Evolutionary conservation across 352 stramenopile genomes (phyloP).

Genomic region (Phytophthora quininea): DNA sequence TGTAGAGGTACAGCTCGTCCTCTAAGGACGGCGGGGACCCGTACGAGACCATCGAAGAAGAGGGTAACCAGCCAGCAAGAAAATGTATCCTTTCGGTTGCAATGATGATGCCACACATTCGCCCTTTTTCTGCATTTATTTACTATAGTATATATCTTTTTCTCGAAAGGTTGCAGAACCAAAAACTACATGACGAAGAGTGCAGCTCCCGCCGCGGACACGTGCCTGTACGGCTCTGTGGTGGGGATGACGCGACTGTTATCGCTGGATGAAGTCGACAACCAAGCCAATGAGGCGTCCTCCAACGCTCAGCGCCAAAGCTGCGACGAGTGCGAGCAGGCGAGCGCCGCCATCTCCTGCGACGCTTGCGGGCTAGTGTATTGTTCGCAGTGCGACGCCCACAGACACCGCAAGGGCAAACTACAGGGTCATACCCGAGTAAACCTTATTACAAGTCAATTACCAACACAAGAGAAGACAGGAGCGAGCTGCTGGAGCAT

Average conservation of each 20-base stretch:
- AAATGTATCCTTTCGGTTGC: too few relatives aligned
- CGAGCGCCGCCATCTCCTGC: conserved; percentile 49
- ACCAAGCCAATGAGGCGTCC: conserved; percentile 14
- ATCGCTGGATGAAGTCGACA: conserved; percentile 23
- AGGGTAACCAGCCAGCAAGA: neutral
- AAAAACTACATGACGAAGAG: conserved; percentile 27
- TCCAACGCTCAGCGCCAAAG: conserved; percentile 6
- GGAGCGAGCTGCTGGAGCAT: conserved; percentile 36
- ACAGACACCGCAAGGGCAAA: conserved; percentile 84
- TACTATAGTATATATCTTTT: neutral
- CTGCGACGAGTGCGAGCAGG: conserved; percentile 81
- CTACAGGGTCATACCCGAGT: conserved; percentile 70
- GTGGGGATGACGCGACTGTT: conserved; percentile 39
- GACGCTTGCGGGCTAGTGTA: conserved; percentile 81
- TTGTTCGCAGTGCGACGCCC: conserved; percentile 65
- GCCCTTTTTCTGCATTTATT: neutral
- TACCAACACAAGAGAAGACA: conserved; percentile 6
- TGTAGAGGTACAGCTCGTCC: neutral
- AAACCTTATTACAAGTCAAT: conserved; percentile 16
- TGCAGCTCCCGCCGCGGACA: conserved; percentile 19
- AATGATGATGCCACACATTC: neutral
- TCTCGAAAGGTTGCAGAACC: neutral
- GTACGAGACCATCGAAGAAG: neutral
- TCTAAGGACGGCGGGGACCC: conserved; percentile 1
- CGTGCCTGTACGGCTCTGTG: conserved; percentile 51